Evolutionary conservation across 176 grass and related monocot species (phyloP).

Genomic region (Lolium multiflorum): DNA sequence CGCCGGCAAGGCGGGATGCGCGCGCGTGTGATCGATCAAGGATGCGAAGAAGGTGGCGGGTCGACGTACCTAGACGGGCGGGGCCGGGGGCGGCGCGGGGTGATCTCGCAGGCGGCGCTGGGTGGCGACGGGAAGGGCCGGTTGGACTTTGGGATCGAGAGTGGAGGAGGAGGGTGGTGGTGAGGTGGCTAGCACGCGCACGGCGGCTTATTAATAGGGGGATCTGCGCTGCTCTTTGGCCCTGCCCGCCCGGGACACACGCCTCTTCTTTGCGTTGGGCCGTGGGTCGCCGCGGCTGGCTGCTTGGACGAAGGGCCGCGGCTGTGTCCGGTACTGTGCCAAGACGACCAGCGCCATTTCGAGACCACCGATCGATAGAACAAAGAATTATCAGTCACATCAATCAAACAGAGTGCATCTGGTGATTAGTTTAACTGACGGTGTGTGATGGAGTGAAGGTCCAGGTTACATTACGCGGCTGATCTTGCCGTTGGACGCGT

Average conservation of each 20-base stretch:
- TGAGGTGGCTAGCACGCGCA: conserved; percentile 21
- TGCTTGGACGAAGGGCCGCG: conserved; percentile 38
- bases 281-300: conserved; percentile 44
- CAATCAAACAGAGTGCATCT: no score
- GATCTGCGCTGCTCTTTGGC: background rate
- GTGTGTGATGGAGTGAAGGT: background rate
- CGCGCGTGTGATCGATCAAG: background rate
- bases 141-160: conserved; percentile 33
- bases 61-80: conserved; percentile 25
- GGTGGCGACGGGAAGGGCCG: no score
- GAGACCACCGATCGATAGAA: no score
- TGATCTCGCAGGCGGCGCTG: background rate
- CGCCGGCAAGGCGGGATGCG: no score
- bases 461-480: background rate
- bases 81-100: conserved; percentile 1
- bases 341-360: no score
- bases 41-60: background rate
- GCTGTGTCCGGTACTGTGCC: background rate
- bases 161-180: background rate
- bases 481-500: background rate
- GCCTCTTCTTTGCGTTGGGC: conserved; percentile 19
- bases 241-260: conserved; percentile 9
- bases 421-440: background rate
- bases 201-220: conserved; percentile 55
- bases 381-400: no score